Percentiles rank a stretch among this genome's conserved stretches.
Evolutionary conservation across 495 filamentous ascomycete genomes (phyloP).

Genomic region (Aspergillus coremiiformis): DNA sequence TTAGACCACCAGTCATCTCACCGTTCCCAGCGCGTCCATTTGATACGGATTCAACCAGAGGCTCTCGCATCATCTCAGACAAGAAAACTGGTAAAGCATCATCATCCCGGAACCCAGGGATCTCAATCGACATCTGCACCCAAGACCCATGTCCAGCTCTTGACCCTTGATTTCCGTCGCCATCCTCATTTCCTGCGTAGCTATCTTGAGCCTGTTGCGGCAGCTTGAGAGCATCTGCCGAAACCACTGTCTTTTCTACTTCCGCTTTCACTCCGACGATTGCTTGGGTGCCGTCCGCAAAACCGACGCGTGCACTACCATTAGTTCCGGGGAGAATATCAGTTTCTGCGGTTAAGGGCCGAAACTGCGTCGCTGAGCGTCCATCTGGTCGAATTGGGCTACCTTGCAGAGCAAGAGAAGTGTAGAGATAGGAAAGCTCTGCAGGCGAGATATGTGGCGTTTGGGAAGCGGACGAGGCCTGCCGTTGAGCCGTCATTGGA

Average conservation of each 20-base stretch:
- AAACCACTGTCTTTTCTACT: conserved; percentile 59
- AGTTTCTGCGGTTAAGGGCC: conserved; percentile 80
- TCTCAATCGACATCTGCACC: conserved; percentile 80
- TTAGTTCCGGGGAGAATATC: conserved; percentile 84
- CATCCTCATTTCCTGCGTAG: conserved; percentile 18
- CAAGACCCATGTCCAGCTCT: conserved; percentile 47
- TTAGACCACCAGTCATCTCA: conserved; percentile 54
- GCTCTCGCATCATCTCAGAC: conserved; percentile 79
- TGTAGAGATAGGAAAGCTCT: conserved; percentile 92
- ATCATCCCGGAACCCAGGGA: conserved; percentile 82
- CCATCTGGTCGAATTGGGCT: conserved; percentile 88
- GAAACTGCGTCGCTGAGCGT: conserved; percentile 78
- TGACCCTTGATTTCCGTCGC: conserved; percentile 26
- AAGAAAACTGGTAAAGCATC: conserved; percentile 85
- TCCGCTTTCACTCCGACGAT: conserved; percentile 93
- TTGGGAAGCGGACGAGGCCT: conserved; percentile 42
- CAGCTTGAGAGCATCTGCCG: conserved; percentile 23
- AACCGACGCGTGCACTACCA: conserved; percentile 86
- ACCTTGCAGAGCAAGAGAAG: conserved; percentile 62
- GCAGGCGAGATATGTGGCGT: conserved; percentile 74
- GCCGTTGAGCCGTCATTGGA: conserved; percentile 34
- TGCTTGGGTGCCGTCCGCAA: conserved; percentile 91
- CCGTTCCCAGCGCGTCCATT: conserved; percentile 9
- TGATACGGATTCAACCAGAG: conserved; percentile 54
- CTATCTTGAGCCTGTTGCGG: conserved; percentile 22